Conservation (phyloP, 208 protist genomes). For the Leptomonas seymouri region DNA sequence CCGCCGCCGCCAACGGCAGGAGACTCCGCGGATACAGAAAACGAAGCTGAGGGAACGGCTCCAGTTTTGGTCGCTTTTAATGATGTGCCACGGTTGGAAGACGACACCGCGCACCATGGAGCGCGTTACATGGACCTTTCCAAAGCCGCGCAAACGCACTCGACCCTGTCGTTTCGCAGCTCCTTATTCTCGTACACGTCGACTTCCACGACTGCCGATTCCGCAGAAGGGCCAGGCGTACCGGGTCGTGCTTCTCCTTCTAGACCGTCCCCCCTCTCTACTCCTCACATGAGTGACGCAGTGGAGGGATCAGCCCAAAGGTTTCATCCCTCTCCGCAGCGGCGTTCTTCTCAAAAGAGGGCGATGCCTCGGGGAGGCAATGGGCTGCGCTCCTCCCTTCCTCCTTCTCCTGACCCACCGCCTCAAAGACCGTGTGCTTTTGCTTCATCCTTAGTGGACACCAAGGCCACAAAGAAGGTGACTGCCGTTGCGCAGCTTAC, state of each 20-base stretch:
- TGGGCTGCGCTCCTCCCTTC: not conserved
- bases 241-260: not conserved
- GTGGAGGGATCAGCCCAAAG: not conserved
- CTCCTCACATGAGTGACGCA: not conserved
- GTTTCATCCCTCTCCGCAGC: not conserved
- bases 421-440: not conserved
- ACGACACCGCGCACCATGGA: not conserved
- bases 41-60: no score
- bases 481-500: not conserved
- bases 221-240: not conserved
- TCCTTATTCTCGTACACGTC: slow-evolving; percentile 11
- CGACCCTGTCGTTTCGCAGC: not conserved
- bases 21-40: no score
- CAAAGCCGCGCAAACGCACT: not conserved
- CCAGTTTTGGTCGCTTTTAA: not conserved
- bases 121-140: not conserved
- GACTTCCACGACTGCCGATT: not conserved
- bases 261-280: not conserved
- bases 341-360: not conserved
- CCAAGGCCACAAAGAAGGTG: not conserved
- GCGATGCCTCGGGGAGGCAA: not conserved
- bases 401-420: not conserved
- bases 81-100: not conserved
- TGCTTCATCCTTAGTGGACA: not conserved
- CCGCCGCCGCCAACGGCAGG: not conserved